Base-by-base conservation (phyloP, 306 rosid species). In the Begonia peltatifolia region DNA sequence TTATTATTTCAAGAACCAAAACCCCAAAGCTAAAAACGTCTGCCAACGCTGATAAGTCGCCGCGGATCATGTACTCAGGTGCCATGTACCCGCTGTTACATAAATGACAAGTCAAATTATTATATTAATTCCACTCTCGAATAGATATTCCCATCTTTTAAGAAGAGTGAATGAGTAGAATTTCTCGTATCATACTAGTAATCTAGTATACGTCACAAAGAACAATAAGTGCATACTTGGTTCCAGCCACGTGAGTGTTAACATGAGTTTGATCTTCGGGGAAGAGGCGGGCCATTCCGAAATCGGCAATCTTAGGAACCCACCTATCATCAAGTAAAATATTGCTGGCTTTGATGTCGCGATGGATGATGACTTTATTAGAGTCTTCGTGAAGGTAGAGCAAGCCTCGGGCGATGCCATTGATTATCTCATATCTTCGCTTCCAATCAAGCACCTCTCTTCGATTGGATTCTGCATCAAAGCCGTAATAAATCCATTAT, bases 251-350 rank as follows among this genome's bases (percentile, higher is more conserved):
- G 8, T 96, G 95, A 41, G 99, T 90, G 49, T 90, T 81, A 65
- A 90, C 93, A 6, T 83, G 96, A 1, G 77, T 79, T 65, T 90
- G 84, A 65, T 90, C 96, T 70, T 86, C 99, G 0, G 99, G 99
- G 67, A 86, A 90, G 72, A 90, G 96, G 23, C 96, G 99, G 1
- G 99, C 99, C 99, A 90, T 83, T 20, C 99, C 99, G 36, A 90
- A 90, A 69, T 90, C 99, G 14, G 99, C 99, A 66, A 90, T 90
- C 74, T 90, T 90, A 18, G 99, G 88, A 41, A 71, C 41, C 99
- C 99, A 90, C 50, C 86, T 90, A 12, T 83, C 94, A 50, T 79
- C 99, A 5, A 90, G 88, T 63, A 90, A 76, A 54, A 89, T 63
- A 11, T 90, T 90, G 64, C 99, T 86, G 0, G 94, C 99, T 64